A percentile compares a stretch with the other conserved stretches of the same genome.
phyloP scores from a whole-genome alignment of 2,329 filamentous ascomycete genomes.

The Fusarium redolens region DNA sequence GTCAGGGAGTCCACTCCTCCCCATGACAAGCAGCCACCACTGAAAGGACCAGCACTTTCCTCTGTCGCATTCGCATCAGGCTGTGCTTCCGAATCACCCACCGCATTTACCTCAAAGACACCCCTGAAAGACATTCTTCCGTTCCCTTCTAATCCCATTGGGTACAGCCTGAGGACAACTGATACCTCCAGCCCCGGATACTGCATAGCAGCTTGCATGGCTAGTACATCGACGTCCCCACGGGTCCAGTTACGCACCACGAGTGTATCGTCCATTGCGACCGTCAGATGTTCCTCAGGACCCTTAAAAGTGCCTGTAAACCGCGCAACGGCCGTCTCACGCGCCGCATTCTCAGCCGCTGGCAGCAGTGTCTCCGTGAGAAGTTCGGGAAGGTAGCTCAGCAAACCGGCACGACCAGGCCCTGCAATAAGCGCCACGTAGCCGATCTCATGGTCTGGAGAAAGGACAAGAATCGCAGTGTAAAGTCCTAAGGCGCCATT shows the following conservation, averaged over 20 bases:
- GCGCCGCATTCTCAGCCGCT: neutral
- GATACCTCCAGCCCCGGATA: neutral
- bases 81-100: rapidly evolving
- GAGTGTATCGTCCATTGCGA: neutral
- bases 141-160: neutral
- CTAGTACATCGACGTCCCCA: neutral
- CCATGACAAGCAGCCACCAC: neutral
- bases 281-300: neutral
- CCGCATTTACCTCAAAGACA: neutral
- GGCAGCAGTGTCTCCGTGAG: neutral
- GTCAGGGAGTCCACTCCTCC: neutral
- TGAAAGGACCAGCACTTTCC: neutral
- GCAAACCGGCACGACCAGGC: neutral
- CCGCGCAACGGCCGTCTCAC: rapidly evolving
- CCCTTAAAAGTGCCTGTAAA: neutral
- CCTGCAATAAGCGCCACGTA: neutral
- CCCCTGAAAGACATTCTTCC: neutral
- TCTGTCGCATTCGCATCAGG: neutral
- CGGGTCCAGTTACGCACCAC: slow-evolving; percentile 11
- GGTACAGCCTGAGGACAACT: neutral
- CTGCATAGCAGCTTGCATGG: neutral
- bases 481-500: slow-evolving; percentile 1
- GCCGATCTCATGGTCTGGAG: slow-evolving; percentile 1
- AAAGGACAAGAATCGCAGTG: neutral
- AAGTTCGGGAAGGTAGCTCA: neutral